Percentiles rank a stretch among this genome's conserved stretches.
These are phyloP conservation scores for Phytophthora sp. DNA, from an alignment of 352 stramenopile genomes.

Conservation along the genomic window DNA sequence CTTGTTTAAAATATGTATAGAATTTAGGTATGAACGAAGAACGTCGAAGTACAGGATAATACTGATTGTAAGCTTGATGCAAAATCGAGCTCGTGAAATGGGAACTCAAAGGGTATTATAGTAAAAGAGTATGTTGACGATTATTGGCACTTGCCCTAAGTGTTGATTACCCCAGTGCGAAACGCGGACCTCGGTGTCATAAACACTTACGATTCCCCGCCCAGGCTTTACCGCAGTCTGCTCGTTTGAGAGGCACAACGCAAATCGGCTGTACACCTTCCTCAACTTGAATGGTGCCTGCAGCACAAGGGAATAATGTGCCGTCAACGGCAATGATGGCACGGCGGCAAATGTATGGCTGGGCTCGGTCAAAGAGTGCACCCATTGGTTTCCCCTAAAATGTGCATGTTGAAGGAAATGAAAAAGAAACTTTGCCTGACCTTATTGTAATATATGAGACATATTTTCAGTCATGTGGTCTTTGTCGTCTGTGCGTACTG, in stretches of 20 bases:
- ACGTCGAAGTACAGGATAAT: too few relatives aligned
- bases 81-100: neutral
- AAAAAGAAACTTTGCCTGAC: slow-evolving; percentile 19
- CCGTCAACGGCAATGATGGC: slow-evolving; percentile 8
- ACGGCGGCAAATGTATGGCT: slow-evolving; percentile 5
- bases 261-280: slow-evolving; percentile 20
- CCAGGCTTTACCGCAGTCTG: slow-evolving; percentile 27
- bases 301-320: too few relatives aligned
- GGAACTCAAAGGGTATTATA: neutral
- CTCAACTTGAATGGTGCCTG: slow-evolving; percentile 5
- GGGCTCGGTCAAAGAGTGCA: too few relatives aligned
- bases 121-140: slow-evolving; percentile 1
- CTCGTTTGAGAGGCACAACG: slow-evolving; percentile 18
- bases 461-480: slow-evolving; percentile 21
- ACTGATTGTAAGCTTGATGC: too few relatives aligned
- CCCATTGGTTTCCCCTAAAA: slow-evolving; percentile 1
- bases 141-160: slow-evolving; percentile 2
- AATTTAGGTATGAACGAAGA: too few relatives aligned
- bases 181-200: neutral
- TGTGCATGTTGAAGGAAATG: slow-evolving; percentile 15
- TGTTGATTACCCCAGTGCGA: slow-evolving; percentile 24
- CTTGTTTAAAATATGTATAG: too few relatives aligned
- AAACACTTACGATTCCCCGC: slow-evolving; percentile 7
- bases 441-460: slow-evolving; percentile 32
- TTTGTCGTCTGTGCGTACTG: slow-evolving; percentile 8